Conservation (phyloP, 306 rosid genomes). For the Ceratonia siliqua region DNA sequence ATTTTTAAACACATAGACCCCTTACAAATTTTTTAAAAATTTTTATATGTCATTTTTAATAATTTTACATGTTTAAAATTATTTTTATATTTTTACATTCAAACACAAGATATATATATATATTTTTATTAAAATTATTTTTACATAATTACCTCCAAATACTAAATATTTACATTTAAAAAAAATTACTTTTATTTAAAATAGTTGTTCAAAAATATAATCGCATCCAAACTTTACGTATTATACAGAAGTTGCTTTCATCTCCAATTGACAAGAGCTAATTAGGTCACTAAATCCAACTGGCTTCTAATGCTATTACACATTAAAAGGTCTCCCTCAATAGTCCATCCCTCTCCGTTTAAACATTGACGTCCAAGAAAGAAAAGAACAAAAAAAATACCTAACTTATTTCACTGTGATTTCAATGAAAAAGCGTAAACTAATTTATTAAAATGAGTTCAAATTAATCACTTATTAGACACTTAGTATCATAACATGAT, state of each 20-base stretch:
- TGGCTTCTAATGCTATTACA: background rate
- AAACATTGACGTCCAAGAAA: background rate
- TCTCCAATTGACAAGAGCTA: constrained; percentile 2
- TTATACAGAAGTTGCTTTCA: constrained; percentile 10
- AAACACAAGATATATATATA: too few species aligned
- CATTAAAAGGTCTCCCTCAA: constrained; percentile 16
- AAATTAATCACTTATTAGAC: background rate
- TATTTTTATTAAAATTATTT: too few species aligned
- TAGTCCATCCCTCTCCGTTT: background rate
- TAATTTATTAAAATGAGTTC: background rate
- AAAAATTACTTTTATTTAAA: too few species aligned
- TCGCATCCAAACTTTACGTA: too few species aligned
- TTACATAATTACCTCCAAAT: too few species aligned
- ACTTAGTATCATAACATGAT: background rate
- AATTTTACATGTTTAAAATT: too few species aligned
- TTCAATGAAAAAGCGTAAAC: background rate
- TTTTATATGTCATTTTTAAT: too few species aligned
- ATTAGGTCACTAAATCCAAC: constrained; percentile 21
- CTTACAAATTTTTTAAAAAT: too few species aligned
- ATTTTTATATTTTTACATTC: too few species aligned
- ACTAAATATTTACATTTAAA: too few species aligned
- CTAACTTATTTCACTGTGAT: background rate
- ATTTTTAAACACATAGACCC: too few species aligned
- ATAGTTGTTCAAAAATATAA: too few species aligned
- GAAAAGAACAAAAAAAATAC: background rate